Evolutionary conservation across 2,329 filamentous ascomycete species (phyloP).

Genomic region (Colletotrichum spaethianum): DNA sequence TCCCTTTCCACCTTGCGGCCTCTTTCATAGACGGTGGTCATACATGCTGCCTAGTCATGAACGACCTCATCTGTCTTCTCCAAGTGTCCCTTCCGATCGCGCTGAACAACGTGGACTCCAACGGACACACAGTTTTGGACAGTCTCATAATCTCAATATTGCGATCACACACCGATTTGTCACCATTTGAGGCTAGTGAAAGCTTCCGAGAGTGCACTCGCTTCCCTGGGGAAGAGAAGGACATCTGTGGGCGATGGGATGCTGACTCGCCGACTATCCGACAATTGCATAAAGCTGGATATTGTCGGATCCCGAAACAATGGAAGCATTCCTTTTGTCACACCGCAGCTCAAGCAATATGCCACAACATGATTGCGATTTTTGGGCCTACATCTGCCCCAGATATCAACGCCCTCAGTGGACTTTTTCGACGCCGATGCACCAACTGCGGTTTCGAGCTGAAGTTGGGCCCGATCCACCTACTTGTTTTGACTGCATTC

Average conservation of each 20-base stretch:
- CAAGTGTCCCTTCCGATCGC: not conserved
- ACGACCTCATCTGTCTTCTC: constrained; percentile 18
- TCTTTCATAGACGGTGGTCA: constrained; percentile 53
- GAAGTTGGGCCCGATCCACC: constrained; percentile 51
- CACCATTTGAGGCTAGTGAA: constrained; percentile 48
- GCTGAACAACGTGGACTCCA: constrained; percentile 43
- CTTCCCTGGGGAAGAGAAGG: constrained; percentile 56
- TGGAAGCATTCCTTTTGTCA: constrained; percentile 64
- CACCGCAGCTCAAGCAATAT: constrained; percentile 55
- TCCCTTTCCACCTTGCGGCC: constrained; percentile 54
- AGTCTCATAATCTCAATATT: constrained; percentile 54
- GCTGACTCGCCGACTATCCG: constrained; percentile 54
- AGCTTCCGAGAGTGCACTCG: constrained; percentile 44
- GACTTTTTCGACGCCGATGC: constrained; percentile 12
- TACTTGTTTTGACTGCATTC: constrained; percentile 52
- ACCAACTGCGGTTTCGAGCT: constrained; percentile 50
- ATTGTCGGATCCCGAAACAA: constrained; percentile 46
- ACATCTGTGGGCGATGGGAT: constrained; percentile 60
- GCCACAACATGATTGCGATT: constrained; percentile 51
- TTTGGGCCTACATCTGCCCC: constrained; percentile 36
- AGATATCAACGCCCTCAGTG: constrained; percentile 37
- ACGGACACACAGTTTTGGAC: constrained; percentile 56
- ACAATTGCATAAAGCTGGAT: constrained; percentile 47
- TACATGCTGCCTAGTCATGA: constrained; percentile 49
- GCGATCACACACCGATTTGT: constrained; percentile 51